A percentile compares a stretch with the other conserved stretches of the same genome.
Evolutionary conservation across 345 rosid species (phyloP).

Genomic region (Lepidium sativum): DNA sequence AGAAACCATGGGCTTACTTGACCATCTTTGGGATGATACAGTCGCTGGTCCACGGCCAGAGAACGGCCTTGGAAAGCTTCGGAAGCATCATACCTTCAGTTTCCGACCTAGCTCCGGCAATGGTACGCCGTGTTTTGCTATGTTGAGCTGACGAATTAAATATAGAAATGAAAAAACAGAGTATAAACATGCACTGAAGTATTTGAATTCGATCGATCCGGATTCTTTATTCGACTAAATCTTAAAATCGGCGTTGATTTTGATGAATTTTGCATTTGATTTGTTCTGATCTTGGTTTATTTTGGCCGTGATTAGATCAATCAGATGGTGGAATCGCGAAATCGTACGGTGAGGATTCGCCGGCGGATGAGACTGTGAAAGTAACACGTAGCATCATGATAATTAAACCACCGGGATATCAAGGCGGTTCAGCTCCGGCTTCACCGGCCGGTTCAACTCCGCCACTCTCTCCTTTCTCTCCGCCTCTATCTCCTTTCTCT

Average conservation of each 20-base stretch:
- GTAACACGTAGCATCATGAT: slow-evolving; percentile 88
- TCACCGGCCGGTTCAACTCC: slow-evolving; percentile 90
- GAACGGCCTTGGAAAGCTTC: slow-evolving; percentile 90
- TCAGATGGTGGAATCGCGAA: slow-evolving; percentile 43
- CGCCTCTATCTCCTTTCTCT: slow-evolving; percentile 71
- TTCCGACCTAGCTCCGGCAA: slow-evolving; percentile 63
- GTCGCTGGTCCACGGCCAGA: slow-evolving; percentile 96
- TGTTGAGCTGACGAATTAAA: neutral
- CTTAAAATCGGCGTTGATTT: neutral
- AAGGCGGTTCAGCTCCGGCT: slow-evolving; percentile 59
- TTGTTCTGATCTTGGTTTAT: neutral
- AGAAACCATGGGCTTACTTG: slow-evolving; percentile 70
- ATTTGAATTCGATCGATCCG: neutral
- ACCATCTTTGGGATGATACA: slow-evolving; percentile 97
- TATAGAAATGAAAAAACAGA: neutral
- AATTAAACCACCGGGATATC: slow-evolving; percentile 80
- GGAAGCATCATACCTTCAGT: slow-evolving; percentile 55
- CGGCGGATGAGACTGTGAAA: slow-evolving; percentile 34
- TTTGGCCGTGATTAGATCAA: slow-evolving; percentile 39
- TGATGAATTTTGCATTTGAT: neutral
- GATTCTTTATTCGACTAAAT: neutral
- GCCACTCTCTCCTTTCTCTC: slow-evolving; percentile 69
- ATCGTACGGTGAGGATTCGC: slow-evolving; percentile 38
- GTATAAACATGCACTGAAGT: neutral
- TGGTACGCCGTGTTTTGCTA: slow-evolving; percentile 51